phyloP scores from a whole-genome alignment of 2,329 filamentous ascomycete genomes.

The Epichloe brachyelytri region DNA sequence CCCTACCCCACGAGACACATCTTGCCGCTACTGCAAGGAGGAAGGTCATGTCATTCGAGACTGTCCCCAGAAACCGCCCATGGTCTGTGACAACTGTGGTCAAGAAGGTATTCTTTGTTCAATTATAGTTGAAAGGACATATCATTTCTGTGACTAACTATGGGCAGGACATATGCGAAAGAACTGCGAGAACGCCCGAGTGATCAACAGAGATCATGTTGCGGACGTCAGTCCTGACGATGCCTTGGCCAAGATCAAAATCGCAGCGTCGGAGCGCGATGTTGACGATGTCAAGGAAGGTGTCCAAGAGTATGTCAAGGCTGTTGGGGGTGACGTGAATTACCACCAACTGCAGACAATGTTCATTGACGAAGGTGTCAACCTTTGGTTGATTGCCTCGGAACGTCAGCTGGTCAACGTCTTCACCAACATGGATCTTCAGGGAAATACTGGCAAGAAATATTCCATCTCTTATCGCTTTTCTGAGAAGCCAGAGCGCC shows the following conservation, averaged over 20 bases:
- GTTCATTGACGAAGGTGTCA: conserved; percentile 41
- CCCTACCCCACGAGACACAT: conserved; percentile 18
- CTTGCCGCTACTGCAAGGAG: conserved; percentile 34
- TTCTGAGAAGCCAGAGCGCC: conserved; percentile 40
- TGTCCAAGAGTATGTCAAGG: conserved; percentile 48
- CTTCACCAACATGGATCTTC: conserved; percentile 59
- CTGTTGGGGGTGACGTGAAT: conserved; percentile 38
- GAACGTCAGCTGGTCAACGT: conserved; percentile 43
- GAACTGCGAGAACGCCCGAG: conserved; percentile 47
- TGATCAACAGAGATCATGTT: conserved; percentile 40
- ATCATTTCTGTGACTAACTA: conserved; percentile 6
- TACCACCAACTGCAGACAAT: conserved; percentile 48
- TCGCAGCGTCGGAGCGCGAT: conserved; percentile 40
- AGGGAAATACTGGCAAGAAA: conserved; percentile 53
- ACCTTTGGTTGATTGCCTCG: conserved; percentile 48
- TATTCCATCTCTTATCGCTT: conserved; percentile 53
- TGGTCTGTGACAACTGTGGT: conserved; percentile 48
- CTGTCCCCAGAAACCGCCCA: conserved; percentile 47
- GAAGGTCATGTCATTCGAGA: conserved; percentile 43
- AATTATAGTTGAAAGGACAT: not conserved
- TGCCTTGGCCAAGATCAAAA: conserved; percentile 44
- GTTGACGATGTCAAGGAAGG: conserved; percentile 50
- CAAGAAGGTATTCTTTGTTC: conserved; percentile 34
- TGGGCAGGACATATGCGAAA: conserved; percentile 38
- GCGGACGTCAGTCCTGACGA: conserved; percentile 36